A percentile compares a stretch with the other conserved stretches of the same genome.
Evolutionary conservation across 805 yeast genomes (phyloP).

Genomic region (Candida koratica): DNA sequence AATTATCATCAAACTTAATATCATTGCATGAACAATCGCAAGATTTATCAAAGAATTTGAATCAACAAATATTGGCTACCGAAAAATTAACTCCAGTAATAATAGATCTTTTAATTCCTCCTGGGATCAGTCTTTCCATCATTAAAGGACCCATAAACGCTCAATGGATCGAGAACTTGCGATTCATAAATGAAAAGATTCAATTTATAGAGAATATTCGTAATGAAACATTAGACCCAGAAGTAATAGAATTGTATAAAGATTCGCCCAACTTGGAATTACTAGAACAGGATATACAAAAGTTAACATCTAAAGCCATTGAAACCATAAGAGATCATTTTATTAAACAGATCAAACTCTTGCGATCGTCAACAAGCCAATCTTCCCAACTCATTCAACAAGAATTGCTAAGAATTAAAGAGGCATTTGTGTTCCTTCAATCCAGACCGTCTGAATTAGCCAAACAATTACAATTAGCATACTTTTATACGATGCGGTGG

Average conservation of each 20-base stretch:
- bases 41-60: conserved; percentile 26
- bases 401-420: conserved; percentile 58
- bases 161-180: conserved; percentile 64
- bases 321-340: conserved; percentile 75
- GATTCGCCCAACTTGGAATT: conserved; percentile 23
- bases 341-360: conserved; percentile 57
- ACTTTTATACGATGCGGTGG: conserved; percentile 88
- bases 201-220: conserved; percentile 40
- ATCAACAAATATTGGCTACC: conserved; percentile 24
- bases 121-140: conserved; percentile 58
- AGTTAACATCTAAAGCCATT: conserved; percentile 57
- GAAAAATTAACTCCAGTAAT: conserved; percentile 68
- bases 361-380: conserved; percentile 54
- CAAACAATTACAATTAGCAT: conserved; percentile 70
- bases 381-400: conserved; percentile 71
- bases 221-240: conserved; percentile 10
- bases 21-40: conserved; percentile 33
- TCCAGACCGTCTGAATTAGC: conserved; percentile 61
- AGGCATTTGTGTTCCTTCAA: conserved; percentile 54
- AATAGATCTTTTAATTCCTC: conserved; percentile 71
- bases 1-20: conserved; percentile 29
- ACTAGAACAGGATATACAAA: conserved; percentile 37
- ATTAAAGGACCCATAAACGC: conserved; percentile 52
- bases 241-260: conserved; percentile 11
- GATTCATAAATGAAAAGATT: conserved; percentile 54